These are phyloP conservation scores for Yarrowia keelungensis DNA, from an alignment of 805 yeast genomes.

Conservation along the genomic window DNA sequence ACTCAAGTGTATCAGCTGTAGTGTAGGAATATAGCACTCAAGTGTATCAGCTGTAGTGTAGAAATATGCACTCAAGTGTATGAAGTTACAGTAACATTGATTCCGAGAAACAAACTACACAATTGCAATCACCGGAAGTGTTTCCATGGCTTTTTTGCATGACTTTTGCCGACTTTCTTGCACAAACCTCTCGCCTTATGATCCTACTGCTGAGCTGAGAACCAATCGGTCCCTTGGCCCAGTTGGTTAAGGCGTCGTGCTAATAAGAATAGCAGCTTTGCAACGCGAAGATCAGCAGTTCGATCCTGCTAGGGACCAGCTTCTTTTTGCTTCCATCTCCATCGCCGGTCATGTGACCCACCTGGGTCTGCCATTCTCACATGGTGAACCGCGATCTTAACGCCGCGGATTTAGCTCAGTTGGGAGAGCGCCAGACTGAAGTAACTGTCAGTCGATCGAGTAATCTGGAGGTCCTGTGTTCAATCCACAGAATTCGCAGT, in stretches of 20 bases:
- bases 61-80: too few relatives aligned
- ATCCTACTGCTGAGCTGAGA: too few relatives aligned
- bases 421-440: conserved; percentile 54
- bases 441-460: conserved; percentile 6
- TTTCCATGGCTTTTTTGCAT: too few relatives aligned
- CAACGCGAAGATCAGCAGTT: conserved; percentile 59
- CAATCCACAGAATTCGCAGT: conserved; percentile 8
- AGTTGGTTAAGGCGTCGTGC: conserved; percentile 39
- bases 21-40: too few relatives aligned
- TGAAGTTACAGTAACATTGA: too few relatives aligned
- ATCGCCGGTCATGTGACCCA: background rate
- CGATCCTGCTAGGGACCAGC: conserved; percentile 52
- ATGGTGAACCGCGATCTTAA: background rate
- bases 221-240: conserved; percentile 35
- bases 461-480: conserved; percentile 8
- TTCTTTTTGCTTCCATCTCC: too few relatives aligned
- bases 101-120: too few relatives aligned
- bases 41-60: too few relatives aligned
- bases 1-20: too few relatives aligned
- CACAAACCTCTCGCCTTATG: too few relatives aligned
- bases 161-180: too few relatives aligned
- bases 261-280: conserved; percentile 38
- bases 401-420: conserved; percentile 48
- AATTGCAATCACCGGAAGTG: too few relatives aligned
- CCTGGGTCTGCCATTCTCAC: background rate